Percentiles rank a stretch among this genome's conserved stretches.
Evolutionary conservation across 768 basidiomycete species (phyloP).

Genomic region (Neoboletus subvelutipes): DNA sequence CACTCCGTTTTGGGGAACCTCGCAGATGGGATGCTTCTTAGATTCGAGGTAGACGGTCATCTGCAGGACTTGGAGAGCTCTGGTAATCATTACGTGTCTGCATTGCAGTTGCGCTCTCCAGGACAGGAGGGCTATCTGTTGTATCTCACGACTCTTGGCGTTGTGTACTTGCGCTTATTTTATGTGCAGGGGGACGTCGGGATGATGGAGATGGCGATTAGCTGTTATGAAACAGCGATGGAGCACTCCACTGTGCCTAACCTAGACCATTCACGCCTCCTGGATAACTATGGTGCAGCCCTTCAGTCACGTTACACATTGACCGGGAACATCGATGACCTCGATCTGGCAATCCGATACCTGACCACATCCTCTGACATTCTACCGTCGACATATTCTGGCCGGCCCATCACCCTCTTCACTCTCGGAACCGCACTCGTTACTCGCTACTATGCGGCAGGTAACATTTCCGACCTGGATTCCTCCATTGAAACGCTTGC

Average conservation of each 20-base stretch:
- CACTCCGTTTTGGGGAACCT: constrained; percentile 17
- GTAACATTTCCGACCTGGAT: constrained; percentile 17
- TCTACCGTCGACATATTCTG: constrained; percentile 3
- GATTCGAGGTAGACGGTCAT: constrained; percentile 25
- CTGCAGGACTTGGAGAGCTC: constrained; percentile 27
- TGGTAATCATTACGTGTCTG: constrained; percentile 5
- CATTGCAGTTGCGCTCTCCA: constrained; percentile 18
- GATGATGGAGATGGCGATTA: constrained; percentile 24
- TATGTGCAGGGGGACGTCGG: constrained; percentile 10
- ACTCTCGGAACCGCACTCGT: constrained; percentile 9
- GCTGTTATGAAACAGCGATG: constrained; percentile 16
- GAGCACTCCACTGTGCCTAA: constrained; percentile 13
- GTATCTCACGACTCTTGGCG: constrained; percentile 15
- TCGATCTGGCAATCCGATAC: constrained; percentile 24
- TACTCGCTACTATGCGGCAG: constrained; percentile 8
- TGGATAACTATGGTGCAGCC: constrained; percentile 20
- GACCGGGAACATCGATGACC: constrained; percentile 17
- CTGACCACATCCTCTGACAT: constrained; percentile 19
- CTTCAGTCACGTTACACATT: constrained; percentile 18
- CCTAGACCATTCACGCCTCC: constrained; percentile 17
- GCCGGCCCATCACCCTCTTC: constrained; percentile 13
- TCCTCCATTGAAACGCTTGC: constrained; percentile 14
- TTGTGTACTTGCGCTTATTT: constrained; percentile 4
- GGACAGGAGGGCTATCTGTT: constrained; percentile 12
- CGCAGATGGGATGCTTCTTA: constrained; percentile 19